These are phyloP conservation scores for Malassezia sympodialis DNA, from an alignment of 1,284 basidiomycete genomes.

Conservation along the genomic window DNA sequence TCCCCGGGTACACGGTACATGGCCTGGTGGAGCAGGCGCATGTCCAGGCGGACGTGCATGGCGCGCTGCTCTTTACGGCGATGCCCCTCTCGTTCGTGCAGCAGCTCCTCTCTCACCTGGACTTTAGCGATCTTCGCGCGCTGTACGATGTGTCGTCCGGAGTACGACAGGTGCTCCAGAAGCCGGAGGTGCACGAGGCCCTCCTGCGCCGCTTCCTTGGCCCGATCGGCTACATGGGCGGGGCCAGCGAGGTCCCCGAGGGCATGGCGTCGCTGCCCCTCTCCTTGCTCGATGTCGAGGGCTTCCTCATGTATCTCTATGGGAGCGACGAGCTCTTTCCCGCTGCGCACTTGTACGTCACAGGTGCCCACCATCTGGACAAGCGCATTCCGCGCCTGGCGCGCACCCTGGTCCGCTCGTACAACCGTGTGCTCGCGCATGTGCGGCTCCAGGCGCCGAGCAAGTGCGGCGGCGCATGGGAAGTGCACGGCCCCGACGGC, in stretches of 20 bases:
- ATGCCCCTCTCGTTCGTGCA: constrained; percentile 1
- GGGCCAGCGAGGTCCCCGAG: background rate
- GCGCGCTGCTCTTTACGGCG: background rate
- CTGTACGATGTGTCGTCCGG: constrained; percentile 32
- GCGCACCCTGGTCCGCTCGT: constrained; percentile 46
- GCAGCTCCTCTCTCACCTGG: constrained; percentile 27
- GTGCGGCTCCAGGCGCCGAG: constrained; percentile 34
- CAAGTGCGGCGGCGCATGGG: background rate
- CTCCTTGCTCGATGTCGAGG: constrained; percentile 36
- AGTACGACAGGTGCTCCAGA: constrained; percentile 26
- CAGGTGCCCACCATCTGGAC: constrained; percentile 35
- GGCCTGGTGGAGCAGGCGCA: constrained; percentile 26
- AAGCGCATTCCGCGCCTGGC: constrained; percentile 38
- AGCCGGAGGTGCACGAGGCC: constrained; percentile 24
- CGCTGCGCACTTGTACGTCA: constrained; percentile 29
- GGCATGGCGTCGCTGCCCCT: constrained; percentile 33
- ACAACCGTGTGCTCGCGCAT: constrained; percentile 47
- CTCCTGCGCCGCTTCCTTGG: constrained; percentile 38
- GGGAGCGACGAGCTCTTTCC: constrained; percentile 29
- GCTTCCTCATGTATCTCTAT: constrained; percentile 35
- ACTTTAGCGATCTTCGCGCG: constrained; percentile 37
- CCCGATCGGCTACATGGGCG: constrained; percentile 29
- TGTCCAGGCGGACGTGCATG: background rate
- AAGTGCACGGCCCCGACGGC: constrained; percentile 1
- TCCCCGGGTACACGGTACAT: constrained; percentile 29